Evolutionary conservation across 2,329 filamentous ascomycete species (phyloP), one percentile per base, ranked within the genome.

Genomic region (Ploettnerulaceae sp.): DNA sequence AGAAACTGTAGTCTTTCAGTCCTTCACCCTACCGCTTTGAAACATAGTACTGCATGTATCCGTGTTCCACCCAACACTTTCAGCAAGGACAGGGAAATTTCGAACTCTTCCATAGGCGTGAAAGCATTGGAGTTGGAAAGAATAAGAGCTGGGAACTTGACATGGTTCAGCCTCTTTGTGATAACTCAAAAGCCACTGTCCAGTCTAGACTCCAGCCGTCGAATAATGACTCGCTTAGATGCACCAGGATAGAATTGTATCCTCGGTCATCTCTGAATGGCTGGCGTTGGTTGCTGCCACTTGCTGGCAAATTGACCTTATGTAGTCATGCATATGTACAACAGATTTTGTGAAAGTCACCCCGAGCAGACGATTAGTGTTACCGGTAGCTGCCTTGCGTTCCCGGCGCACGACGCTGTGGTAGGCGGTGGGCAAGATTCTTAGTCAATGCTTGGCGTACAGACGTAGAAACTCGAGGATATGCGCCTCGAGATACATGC

Each of bases 41-140:
- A 50, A 45, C 29, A 39, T 18, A 8, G 14, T 32, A 38, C 45
- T 51, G 49, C 41, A 45, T 25, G 40, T 35, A 38, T 11, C 49
- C 49, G 49, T 29, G 49, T 48, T 40, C 9, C 24, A 48, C 40
- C 33, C 9, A 22, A 8, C n/a, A 3, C 1, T 21, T 31, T 9
- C 12, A 20, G 15, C 12, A 32, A 26, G 22, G 29, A 2, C 9
- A 7, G 20, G 29, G 12, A 18, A 29, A 24, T 29, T 14, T 20
- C 36, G 36, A 29, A 26, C 29, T 20, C 15, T 20, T 9, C 17
- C 34, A n/a, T 25, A 22, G 36, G 7, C 24, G 7, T 28, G 24
- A 24, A 20, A 15, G 14, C 12, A 33, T 22, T 18, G 6, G 15
- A 12, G n/a, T 2, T 14, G 2, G 4, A 6, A 5, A 28, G 9